Conservation (phyloP, 2,329 filamentous ascomycete genomes). For the Neonectria punicea region DNA sequence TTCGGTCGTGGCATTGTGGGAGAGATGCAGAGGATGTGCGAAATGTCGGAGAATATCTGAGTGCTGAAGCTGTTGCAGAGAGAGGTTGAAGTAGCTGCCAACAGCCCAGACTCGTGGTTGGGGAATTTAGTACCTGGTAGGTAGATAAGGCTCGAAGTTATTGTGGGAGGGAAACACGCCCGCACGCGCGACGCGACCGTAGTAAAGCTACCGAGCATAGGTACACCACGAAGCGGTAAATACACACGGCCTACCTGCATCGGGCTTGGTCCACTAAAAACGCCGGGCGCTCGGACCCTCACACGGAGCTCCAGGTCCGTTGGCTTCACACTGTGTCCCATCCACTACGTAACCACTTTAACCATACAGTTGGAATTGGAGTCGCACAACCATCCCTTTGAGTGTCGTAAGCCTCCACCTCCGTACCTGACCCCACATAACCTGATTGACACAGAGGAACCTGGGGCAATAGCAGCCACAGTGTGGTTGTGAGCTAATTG, state of each 20-base stretch:
- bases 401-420: no score
- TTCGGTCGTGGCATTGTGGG: slow-evolving; percentile 45
- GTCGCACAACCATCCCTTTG: no score
- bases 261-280: slow-evolving; percentile 28
- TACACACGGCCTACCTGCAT: slow-evolving; percentile 24
- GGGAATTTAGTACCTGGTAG: slow-evolving; percentile 15
- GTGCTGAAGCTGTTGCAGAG: slow-evolving; percentile 13
- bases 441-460: no score
- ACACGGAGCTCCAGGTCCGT: slow-evolving; percentile 8
- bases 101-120: slow-evolving; percentile 11
- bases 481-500: no score
- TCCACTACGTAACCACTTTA: not conserved
- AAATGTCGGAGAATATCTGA: not conserved
- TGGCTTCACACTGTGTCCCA: not conserved
- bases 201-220: slow-evolving; percentile 5
- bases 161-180: slow-evolving; percentile 42
- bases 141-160: slow-evolving; percentile 12
- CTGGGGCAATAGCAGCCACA: no score
- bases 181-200: slow-evolving; percentile 46
- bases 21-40: not conserved
- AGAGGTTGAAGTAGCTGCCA: slow-evolving; percentile 1
- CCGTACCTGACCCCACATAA: no score
- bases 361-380: not conserved
- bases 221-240: not conserved
- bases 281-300: slow-evolving; percentile 31